phyloP scores from a whole-genome alignment of 441 rosid species.

The Geranium incanum region DNA sequence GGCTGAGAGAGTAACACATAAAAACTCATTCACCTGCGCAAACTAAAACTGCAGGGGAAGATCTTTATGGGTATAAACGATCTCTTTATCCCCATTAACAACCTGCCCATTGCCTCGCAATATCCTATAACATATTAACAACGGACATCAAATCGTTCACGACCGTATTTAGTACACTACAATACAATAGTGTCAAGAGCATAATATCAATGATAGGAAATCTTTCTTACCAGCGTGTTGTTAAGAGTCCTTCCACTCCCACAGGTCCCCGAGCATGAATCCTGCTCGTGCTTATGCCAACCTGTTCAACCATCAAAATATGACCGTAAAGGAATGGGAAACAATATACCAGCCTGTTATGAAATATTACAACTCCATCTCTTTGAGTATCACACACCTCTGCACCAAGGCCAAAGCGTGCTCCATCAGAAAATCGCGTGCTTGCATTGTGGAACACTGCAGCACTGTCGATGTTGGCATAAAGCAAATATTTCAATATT shows the following conservation, averaged over 20 bases:
- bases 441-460: constrained; percentile 13
- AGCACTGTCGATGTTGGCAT: constrained; percentile 13
- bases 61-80: constrained; percentile 28
- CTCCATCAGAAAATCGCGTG: constrained; percentile 24
- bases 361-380: not conserved
- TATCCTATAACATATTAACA: constrained; percentile 24
- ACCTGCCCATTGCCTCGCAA: constrained; percentile 44
- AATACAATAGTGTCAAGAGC: too few species aligned
- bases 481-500: not conserved
- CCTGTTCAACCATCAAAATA: constrained; percentile 10
- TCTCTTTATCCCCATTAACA: constrained; percentile 39
- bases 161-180: not conserved
- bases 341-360: not conserved
- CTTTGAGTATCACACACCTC: constrained; percentile 15
- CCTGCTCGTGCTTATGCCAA: constrained; percentile 10
- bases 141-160: not conserved
- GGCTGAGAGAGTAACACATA: not conserved
- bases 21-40: not conserved
- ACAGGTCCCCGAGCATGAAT: constrained; percentile 28
- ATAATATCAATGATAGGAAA: not conserved
- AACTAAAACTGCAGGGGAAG: constrained; percentile 11
- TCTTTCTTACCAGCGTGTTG: constrained; percentile 23
- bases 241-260: constrained; percentile 5
- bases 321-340: not conserved
- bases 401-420: constrained; percentile 30